Conservation (phyloP, 768 basidiomycete genomes). For the Strobilomyces echinocephalus region DNA sequence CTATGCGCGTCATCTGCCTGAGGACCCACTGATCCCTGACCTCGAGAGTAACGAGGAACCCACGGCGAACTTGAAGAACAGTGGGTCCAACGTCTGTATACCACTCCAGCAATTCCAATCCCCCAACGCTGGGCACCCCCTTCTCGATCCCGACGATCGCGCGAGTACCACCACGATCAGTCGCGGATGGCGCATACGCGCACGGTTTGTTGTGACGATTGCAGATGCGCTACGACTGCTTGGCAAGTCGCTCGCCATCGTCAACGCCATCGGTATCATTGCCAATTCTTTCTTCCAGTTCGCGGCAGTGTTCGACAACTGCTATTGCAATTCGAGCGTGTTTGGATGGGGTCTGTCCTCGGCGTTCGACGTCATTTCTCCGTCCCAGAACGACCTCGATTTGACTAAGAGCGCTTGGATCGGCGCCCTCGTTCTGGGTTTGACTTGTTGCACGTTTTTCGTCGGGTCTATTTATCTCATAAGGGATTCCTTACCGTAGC, state of each 20-base stretch:
- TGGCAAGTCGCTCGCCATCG: slow-evolving; percentile 27
- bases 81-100: background rate
- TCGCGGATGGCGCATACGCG: background rate
- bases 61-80: background rate
- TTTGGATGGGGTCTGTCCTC: slow-evolving; percentile 7
- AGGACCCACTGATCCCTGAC: background rate
- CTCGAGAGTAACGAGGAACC: background rate
- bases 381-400: slow-evolving; percentile 14
- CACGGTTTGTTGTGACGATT: background rate
- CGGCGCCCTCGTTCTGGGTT: slow-evolving; percentile 32
- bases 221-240: slow-evolving; percentile 23
- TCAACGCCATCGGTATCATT: slow-evolving; percentile 27
- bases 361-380: slow-evolving; percentile 30
- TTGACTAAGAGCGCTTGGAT: slow-evolving; percentile 33
- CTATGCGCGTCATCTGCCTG: slow-evolving; percentile 10
- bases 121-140: background rate
- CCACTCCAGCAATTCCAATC: background rate
- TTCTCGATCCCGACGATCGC: background rate
- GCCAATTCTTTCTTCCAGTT: slow-evolving; percentile 29
- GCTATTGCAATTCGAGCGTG: slow-evolving; percentile 30
- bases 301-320: slow-evolving; percentile 21
- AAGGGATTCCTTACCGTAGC: slow-evolving; percentile 21
- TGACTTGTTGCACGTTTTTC: slow-evolving; percentile 21
- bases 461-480: slow-evolving; percentile 28
- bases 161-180: background rate